Base-by-base conservation (phyloP, 2,329 filamentous ascomycete species). In the Cladosporium sp. region DNA sequence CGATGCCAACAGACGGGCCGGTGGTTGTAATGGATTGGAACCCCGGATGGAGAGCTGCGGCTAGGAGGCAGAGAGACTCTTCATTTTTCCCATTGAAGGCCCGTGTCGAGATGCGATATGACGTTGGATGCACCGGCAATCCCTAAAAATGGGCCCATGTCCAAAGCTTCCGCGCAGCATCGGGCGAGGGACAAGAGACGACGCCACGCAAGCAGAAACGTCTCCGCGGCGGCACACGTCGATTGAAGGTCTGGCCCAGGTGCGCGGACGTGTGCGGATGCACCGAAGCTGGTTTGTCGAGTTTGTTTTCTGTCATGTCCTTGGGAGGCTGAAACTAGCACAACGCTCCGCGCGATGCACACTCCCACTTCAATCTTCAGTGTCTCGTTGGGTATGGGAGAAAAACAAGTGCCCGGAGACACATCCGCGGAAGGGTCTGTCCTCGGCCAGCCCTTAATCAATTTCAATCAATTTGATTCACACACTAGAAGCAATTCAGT, bases 381-480 rank as follows among this genome's bases (percentile, higher is more conserved):
- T 9, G 22, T n/a, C n/a, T n/a, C n/a, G n/a, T n/a, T n/a, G n/a
- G n/a, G 18, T 18, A 39, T 12, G 37, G 15, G 2, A 18, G 17
- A 39, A 15, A 18, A 7, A 20, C 18, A 39, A 20, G 20, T 39
- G 13, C 11, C 18, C 37, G 37, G 17, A 39, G 37, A 18, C 17
- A 39, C 4, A 18, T 11, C 37, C 17, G 20, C 37, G 18, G 37
- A 39, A 39, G 22, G 22, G 22, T 27, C 22, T 27, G 22, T 27
- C 22, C 22, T 27, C 22, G 22, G 9, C 18, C 43, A 45, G 30
- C 29, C 29, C 36, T 19, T 24, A 45, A 45, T 45, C 43, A 45
- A 45, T 22, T 36, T 18, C 43, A 47, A 47, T 47, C 43, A 47
- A 47, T 37, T 47, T 47, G 43, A 47, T 13, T 38, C 34, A 15